Evolutionary conservation across 257 asterid species (phyloP).

Genomic region (Solanum verrucosum): DNA sequence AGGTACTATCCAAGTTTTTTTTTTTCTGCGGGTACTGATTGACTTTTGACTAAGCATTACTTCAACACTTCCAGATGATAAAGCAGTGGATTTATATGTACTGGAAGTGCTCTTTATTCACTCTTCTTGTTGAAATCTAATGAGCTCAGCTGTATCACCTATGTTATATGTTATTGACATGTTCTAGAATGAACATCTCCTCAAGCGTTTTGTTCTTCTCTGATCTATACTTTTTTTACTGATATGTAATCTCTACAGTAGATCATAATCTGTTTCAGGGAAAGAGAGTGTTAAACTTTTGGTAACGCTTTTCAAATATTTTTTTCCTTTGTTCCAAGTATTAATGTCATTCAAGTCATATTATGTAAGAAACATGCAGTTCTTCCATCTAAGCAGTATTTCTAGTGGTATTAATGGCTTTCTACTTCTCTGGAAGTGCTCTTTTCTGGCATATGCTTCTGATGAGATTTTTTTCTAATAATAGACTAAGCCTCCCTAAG

Average conservation of each 20-base stretch:
- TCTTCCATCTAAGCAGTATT: neutral
- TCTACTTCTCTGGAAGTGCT: neutral
- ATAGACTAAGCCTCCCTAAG: neutral
- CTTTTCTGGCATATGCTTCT: neutral
- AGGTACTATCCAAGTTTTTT: neutral
- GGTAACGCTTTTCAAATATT: neutral
- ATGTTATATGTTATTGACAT: neutral
- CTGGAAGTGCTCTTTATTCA: slow-evolving; percentile 88
- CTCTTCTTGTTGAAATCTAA: slow-evolving; percentile 89
- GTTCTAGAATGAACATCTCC: neutral
- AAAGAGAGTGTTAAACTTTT: neutral
- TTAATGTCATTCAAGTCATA: neutral
- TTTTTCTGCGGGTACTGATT: slow-evolving; percentile 45
- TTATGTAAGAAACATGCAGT: neutral
- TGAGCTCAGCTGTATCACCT: slow-evolving; percentile 7
- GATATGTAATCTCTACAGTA: neutral
- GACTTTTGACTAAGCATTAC: slow-evolving; percentile 85
- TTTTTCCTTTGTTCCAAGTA: neutral
- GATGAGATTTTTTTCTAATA: neutral
- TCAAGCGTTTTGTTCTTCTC: neutral
- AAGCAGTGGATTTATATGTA: slow-evolving; percentile 80
- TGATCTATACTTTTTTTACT: neutral
- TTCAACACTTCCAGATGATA: slow-evolving; percentile 78
- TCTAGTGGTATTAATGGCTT: neutral
- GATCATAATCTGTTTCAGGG: neutral